A percentile compares a stretch with the other conserved stretches of the same genome.
phyloP scores from a whole-genome alignment of 164 flowering plant genomes.

The Aristolochia fimbriata region DNA sequence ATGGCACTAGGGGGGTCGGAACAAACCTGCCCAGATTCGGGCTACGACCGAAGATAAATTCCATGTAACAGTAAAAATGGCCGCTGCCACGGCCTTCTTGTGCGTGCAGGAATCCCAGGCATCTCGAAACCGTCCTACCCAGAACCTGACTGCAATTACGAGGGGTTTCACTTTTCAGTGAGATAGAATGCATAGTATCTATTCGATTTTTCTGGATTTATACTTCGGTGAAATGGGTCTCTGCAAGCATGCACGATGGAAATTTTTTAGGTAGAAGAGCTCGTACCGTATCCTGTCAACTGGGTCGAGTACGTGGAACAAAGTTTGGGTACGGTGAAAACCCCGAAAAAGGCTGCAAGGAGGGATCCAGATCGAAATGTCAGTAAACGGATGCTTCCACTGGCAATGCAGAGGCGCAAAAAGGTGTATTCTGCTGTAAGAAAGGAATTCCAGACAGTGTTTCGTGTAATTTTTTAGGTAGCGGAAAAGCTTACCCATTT shows the following conservation, averaged over 20 bases:
- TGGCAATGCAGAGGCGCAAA: too few relatives aligned
- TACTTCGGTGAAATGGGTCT: neutral
- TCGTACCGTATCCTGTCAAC: constrained; percentile 48
- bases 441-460: neutral
- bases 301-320: constrained; percentile 58
- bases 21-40: constrained; percentile 78
- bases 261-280: too few relatives aligned
- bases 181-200: too few relatives aligned
- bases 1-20: neutral
- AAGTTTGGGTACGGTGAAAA: constrained; percentile 69
- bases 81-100: constrained; percentile 65
- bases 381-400: too few relatives aligned
- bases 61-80: constrained; percentile 66
- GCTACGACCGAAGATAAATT: constrained; percentile 66
- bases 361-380: neutral
- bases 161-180: too few relatives aligned
- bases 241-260: neutral
- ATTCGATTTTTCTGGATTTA: too few relatives aligned
- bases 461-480: neutral
- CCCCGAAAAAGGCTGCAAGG: constrained; percentile 72
- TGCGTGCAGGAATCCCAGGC: constrained; percentile 90
- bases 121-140: constrained; percentile 62
- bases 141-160: constrained; percentile 41
- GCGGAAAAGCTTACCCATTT: constrained; percentile 47
- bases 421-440: too few relatives aligned